Evolutionary conservation across 2,329 filamentous ascomycete species (phyloP).

Genomic region (Juglanconis oblonga): DNA sequence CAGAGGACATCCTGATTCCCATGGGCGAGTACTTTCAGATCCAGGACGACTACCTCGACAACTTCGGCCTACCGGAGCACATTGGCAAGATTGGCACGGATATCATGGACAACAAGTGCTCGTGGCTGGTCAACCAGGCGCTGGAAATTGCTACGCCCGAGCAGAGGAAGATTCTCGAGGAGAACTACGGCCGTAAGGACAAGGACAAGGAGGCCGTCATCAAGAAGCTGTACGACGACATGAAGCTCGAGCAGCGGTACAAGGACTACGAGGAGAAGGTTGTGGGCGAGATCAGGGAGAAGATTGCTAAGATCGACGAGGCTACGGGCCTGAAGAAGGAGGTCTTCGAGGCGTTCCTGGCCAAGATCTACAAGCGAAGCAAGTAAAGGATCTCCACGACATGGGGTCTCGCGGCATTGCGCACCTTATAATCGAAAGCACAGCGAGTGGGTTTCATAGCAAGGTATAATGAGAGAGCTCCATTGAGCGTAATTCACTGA

Average conservation of each 20-base stretch:
- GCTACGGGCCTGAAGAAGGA: constrained; percentile 83
- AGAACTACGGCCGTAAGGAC: constrained; percentile 94
- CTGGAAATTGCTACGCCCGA: constrained; percentile 75
- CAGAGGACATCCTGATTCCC: constrained; percentile 89
- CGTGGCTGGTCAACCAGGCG: constrained; percentile 95
- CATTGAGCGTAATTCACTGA: constrained; percentile 3
- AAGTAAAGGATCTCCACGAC: constrained; percentile 58
- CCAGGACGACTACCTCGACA: constrained; percentile 98
- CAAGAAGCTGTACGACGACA: constrained; percentile 84
- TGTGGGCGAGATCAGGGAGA: constrained; percentile 70
- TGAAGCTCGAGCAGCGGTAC: constrained; percentile 81
- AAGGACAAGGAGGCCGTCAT: constrained; percentile 75
- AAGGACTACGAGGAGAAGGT: constrained; percentile 85
- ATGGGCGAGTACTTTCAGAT: constrained; percentile 99
- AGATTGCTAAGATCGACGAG: constrained; percentile 82
- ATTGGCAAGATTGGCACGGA: constrained; percentile 99
- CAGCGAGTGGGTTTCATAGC: not conserved
- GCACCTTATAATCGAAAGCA: not conserved
- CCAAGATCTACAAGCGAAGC: constrained; percentile 97
- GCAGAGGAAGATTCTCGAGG: constrained; percentile 83
- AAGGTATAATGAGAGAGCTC: constrained; percentile 8
- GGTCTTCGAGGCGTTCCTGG: constrained; percentile 84
- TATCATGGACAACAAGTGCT: constrained; percentile 99
- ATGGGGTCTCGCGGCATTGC: not conserved
- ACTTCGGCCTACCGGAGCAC: constrained; percentile 86